Percentiles rank a stretch among this genome's conserved stretches.
These are phyloP conservation scores for Carex arenaria DNA, from an alignment of 202 grass and related monocot species.

Conservation along the genomic window DNA sequence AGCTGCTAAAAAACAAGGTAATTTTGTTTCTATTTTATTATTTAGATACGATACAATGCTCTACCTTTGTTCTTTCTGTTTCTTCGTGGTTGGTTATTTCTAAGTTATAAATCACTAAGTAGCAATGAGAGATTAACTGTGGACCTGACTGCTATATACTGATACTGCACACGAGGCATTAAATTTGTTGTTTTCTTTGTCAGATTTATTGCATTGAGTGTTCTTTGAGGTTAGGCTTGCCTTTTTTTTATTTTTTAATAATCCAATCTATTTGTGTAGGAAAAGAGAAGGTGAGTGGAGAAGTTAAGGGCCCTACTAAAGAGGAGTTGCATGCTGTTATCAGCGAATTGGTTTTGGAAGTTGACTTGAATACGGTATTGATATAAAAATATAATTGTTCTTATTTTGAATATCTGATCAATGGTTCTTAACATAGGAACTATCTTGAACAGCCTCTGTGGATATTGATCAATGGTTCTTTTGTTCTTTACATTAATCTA, in stretches of 20 bases:
- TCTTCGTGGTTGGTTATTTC: neutral
- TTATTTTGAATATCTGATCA: neutral
- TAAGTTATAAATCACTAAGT: neutral
- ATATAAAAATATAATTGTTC: neutral
- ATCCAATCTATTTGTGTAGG: constrained; percentile 32
- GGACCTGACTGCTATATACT: neutral
- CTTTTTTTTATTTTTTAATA: neutral
- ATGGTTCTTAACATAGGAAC: neutral
- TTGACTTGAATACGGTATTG: constrained; percentile 95
- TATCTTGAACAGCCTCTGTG: neutral
- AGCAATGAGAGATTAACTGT: neutral
- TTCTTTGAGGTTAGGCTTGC: neutral
- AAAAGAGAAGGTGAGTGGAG: constrained; percentile 51
- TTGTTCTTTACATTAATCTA: constrained; percentile 7
- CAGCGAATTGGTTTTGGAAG: constrained; percentile 87
- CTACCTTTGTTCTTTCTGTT: neutral
- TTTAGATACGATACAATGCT: neutral
- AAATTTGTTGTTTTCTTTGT: neutral
- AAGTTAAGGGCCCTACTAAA: constrained; percentile 48
- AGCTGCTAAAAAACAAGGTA: constrained; percentile 71
- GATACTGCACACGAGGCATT: neutral
- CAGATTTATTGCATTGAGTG: neutral
- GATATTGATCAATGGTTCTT: neutral
- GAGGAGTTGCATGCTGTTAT: constrained; percentile 78
- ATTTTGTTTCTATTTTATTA: neutral